Percentiles rank a stretch among this genome's conserved stretches.
Conservation (phyloP, 2,329 filamentous ascomycete genomes). For the Neoascochyta sp. region DNA sequence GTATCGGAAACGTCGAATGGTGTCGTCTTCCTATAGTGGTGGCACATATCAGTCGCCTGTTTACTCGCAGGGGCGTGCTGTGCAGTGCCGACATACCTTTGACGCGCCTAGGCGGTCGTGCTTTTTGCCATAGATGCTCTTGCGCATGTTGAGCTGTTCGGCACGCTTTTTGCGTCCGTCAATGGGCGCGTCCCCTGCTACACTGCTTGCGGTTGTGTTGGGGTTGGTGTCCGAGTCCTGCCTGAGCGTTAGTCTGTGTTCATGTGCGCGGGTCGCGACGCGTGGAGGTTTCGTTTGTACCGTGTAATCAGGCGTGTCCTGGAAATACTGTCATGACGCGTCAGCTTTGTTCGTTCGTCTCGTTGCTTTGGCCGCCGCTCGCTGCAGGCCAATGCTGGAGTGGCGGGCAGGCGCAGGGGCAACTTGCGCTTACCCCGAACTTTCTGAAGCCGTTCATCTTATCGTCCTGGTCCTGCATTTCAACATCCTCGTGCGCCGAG, state of each 20-base stretch:
- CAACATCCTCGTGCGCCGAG: conserved; percentile 38
- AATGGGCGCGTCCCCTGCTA: conserved; percentile 65
- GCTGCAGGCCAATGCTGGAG: conserved; percentile 2
- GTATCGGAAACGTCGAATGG: conserved; percentile 89
- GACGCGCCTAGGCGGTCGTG: conserved; percentile 88
- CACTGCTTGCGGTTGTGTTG: conserved; percentile 74
- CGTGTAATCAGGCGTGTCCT: conserved; percentile 62
- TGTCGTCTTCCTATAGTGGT: conserved; percentile 75
- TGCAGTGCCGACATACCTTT: conserved; percentile 59
- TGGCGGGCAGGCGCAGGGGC: conserved; percentile 6
- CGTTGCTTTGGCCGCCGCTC: not conserved
- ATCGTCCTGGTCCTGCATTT: conserved; percentile 37
- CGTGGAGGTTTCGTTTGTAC: conserved; percentile 30
- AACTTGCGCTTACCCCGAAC: conserved; percentile 27
- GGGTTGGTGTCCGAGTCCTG: conserved; percentile 64
- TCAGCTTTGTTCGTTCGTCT: conserved; percentile 24
- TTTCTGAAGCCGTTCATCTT: conserved; percentile 35
- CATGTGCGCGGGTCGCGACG: conserved; percentile 1
- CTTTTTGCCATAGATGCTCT: conserved; percentile 92
- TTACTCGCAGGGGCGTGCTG: conserved; percentile 1
- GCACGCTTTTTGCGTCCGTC: conserved; percentile 84
- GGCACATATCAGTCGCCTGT: conserved; percentile 10
- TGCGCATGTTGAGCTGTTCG: conserved; percentile 83
- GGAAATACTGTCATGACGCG: conserved; percentile 41
- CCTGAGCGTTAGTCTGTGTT: conserved; percentile 17